Evolutionary conservation across 2,329 filamentous ascomycete genomes (phyloP).

Genomic region (Ophiostoma angusticollis): DNA sequence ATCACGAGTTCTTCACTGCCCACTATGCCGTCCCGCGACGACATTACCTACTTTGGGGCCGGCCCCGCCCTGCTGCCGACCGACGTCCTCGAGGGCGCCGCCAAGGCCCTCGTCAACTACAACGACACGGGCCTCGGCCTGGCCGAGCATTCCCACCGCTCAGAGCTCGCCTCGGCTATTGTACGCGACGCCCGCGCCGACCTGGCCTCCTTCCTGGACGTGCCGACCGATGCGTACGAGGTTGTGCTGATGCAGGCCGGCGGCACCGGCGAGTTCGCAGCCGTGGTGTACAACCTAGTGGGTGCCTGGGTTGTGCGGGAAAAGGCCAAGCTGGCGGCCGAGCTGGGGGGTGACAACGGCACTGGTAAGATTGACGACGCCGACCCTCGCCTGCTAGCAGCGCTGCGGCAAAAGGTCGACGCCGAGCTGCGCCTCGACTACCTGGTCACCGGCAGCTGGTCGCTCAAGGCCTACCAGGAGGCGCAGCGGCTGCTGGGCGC

Average conservation of each 20-base stretch:
- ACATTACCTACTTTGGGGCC: conserved; percentile 54
- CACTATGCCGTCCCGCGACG: conserved; percentile 13
- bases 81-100: conserved; percentile 62
- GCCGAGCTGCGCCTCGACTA: conserved; percentile 75
- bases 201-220: conserved; percentile 60
- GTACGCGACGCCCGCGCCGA: conserved; percentile 66
- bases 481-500: conserved; percentile 63
- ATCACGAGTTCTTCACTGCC: conserved; percentile 1
- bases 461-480: conserved; percentile 77
- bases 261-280: conserved; percentile 75
- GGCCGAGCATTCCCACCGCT: conserved; percentile 84
- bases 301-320: conserved; percentile 67
- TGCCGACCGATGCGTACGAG: conserved; percentile 65
- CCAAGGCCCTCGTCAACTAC: conserved; percentile 69
- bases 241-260: conserved; percentile 81
- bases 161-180: conserved; percentile 62
- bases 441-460: conserved; percentile 82
- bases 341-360: conserved; percentile 31
- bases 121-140: conserved; percentile 70
- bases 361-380: conserved; percentile 16
- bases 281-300: conserved; percentile 73
- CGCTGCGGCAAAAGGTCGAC: conserved; percentile 45
- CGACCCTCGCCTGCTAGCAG: conserved; percentile 15
- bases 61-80: conserved; percentile 82
- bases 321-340: conserved; percentile 39